phyloP scores from a whole-genome alignment of 2,329 filamentous ascomycete species.

The Gliomastix tumulicola region DNA sequence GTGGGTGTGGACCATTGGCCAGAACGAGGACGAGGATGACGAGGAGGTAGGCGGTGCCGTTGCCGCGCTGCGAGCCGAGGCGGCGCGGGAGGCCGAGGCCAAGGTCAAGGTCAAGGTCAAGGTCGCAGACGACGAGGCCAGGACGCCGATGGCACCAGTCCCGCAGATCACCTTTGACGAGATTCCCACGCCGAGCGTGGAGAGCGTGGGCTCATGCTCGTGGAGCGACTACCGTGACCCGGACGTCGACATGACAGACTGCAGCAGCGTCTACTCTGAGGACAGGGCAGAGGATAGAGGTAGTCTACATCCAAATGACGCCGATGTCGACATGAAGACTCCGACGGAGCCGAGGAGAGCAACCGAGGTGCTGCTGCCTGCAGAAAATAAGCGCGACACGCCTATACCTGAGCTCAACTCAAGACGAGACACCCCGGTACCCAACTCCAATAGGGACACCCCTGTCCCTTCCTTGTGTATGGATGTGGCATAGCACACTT shows the following conservation, averaged over 20 bases:
- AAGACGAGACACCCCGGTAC: too few relatives aligned
- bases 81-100: constrained; percentile 10
- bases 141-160: constrained; percentile 9
- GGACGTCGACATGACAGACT: constrained; percentile 46
- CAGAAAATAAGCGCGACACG: constrained; percentile 8
- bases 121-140: constrained; percentile 8
- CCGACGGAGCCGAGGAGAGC: constrained; percentile 22
- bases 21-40: constrained; percentile 37
- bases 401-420: constrained; percentile 17
- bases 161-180: constrained; percentile 14
- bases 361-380: too few relatives aligned
- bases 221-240: constrained; percentile 16
- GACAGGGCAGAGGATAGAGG: constrained; percentile 19
- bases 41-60: constrained; percentile 34
- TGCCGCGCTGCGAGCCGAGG: constrained; percentile 27
- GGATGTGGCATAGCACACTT: too few relatives aligned
- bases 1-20: constrained; percentile 61
- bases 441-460: too few relatives aligned
- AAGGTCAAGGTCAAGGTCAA: constrained; percentile 6
- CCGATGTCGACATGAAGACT: constrained; percentile 29
- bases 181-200: constrained; percentile 33
- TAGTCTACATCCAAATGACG: constrained; percentile 17
- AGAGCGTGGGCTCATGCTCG: constrained; percentile 20
- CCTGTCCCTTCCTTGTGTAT: too few relatives aligned
- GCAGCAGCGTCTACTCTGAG: constrained; percentile 28